Evolutionary conservation across 1,139 yeast species (phyloP), one percentile per base, ranked within the genome.

Genomic region (Taphrina sp.): DNA sequence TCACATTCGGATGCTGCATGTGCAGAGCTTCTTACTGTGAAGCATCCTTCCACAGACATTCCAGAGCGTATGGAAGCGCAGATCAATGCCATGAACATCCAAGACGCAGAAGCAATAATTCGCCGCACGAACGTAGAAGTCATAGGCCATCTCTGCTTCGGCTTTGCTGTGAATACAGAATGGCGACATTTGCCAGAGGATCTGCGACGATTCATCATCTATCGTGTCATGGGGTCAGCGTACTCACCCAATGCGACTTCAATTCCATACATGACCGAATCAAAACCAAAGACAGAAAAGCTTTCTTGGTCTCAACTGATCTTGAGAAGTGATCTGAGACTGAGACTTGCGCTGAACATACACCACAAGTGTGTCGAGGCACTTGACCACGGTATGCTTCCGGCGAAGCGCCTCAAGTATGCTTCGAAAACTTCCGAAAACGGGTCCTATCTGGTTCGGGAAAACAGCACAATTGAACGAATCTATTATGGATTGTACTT

Each of bases 1-100:
- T 2, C 24, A n/a, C 47, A 43, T 31, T 29, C 47, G 3, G 47
- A 43, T 14, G 47, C 47, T 31, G 47, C 22, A 10, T 31, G 47
- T 20, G 47, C 47, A 10, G 47, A 43, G 16, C 14, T 43, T 26
- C 24, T 43, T 19, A 36, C 31, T n/a, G 20, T 16, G 28, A 17
- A 19, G 14, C 29, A 33, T 19, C 19, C 19, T n/a, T 5, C 14
- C 16, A 23, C 29, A 5, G 16, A n/a, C 7, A 29, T 23, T 5
- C 47, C 47, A 2, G 34, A 12, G 17, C 16, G 47, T 20, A 33
- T 43, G 3, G 23, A 22, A 5, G 28, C 29, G 38, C 47, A 43
- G 14, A 43, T 43, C 16, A 16, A 33, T 7, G 7, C 29, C 10
- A 19, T 10, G n/a, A 31, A 36, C 24, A 14, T 22, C 12, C 5